Evolutionary conservation across 2,329 filamentous ascomycete species (phyloP), one percentile per base, ranked within the genome.

Genomic region (Aspergillus terreus): DNA sequence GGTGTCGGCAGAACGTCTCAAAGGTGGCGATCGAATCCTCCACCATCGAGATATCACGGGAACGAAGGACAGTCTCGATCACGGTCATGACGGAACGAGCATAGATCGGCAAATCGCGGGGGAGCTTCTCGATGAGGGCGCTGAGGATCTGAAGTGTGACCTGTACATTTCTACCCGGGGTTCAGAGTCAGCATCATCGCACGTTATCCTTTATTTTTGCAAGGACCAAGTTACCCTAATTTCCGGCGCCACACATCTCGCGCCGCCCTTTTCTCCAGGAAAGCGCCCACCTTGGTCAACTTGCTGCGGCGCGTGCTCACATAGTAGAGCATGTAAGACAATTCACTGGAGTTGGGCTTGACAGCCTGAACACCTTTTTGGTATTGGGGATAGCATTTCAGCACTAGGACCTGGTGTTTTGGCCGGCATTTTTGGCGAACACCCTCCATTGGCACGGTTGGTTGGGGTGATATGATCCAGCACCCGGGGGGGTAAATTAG

Each of bases 251-350:
- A 95, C 59, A 96, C 90, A 77, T 99, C 94, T 66, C 85, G 87
- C 55, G 88, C 88, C 19, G 90, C 94, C 77, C 92, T 90, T 78
- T 92, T 95, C 76, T 97, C 92, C 58, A 99, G 80, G 68, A 96
- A 99, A 62, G 85, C 85, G 71, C 90, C 91, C 60, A 99, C 92
- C 75, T 99, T 99, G 66, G 94, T 90, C 63, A 97, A 85, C 80
- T 97, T 99, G 73, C 89, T 92, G 59, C 90, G 86, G 54, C 92
- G 89, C 62, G 92, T 96, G 68, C 89, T 95, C 55, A 90, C 91
- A 78, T 99, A 97, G 80, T 95, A 97, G 49, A 97, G 84, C 58
- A 99, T 83, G 70, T 97, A 97, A 73, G 90, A 95, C 57, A 99
- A 83, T 78, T 99, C 94, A 75, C 90, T 95, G 60, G 90, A 90